Evolutionary conservation across 2,329 filamentous ascomycete genomes (phyloP).

Genomic region (Diaporthe velutina): DNA sequence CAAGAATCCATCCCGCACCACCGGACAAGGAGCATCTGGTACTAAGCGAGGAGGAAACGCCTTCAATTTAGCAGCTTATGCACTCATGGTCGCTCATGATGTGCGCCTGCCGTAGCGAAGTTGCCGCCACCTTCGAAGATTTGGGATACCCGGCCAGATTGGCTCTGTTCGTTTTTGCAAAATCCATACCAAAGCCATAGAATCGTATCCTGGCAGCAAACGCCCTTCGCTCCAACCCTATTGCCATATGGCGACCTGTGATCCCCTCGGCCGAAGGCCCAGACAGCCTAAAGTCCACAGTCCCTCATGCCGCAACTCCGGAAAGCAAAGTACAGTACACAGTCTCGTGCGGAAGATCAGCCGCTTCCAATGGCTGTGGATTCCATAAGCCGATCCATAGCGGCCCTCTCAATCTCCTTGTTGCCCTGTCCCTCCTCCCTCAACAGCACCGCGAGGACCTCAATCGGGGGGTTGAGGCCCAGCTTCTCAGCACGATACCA

Average conservation of each 20-base stretch:
- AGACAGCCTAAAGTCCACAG: background rate
- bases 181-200: background rate
- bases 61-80: constrained; percentile 8
- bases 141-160: constrained; percentile 28
- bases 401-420: constrained; percentile 71
- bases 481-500: constrained; percentile 89
- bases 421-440: constrained; percentile 74
- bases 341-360: background rate
- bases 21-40: constrained; percentile 94
- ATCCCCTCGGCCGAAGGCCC: background rate
- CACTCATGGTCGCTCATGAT: background rate
- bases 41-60: constrained; percentile 62
- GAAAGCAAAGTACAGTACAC: background rate
- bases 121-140: background rate
- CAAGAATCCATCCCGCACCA: constrained; percentile 82
- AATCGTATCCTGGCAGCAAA: constrained; percentile 19
- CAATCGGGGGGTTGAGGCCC: constrained; percentile 88
- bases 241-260: background rate
- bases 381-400: constrained; percentile 78
- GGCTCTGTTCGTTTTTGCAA: background rate
- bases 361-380: constrained; percentile 57
- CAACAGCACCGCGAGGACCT: constrained; percentile 88
- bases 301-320: background rate
- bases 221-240: constrained; percentile 19
- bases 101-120: background rate